phyloP scores from a whole-genome alignment of 331 rosid species.

The Telfairia occidentalis region DNA sequence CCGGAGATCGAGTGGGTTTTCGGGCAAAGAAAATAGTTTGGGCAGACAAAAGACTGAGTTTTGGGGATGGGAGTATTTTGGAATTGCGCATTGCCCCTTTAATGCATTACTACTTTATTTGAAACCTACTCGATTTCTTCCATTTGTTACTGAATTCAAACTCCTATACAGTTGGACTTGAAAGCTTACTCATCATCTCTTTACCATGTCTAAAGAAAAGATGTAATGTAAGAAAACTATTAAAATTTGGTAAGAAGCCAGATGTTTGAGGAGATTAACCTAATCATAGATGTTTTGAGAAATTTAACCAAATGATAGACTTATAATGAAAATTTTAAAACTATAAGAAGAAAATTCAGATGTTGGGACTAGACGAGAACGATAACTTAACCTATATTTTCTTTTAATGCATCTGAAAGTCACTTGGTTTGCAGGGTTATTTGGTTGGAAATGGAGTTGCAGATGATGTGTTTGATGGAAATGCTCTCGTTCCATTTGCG shows the following conservation, averaged over 20 bases:
- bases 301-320: too few relatives aligned
- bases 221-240: not conserved
- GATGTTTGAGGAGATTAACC: not conserved
- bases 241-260: not conserved
- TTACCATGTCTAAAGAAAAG: not conserved
- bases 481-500: conserved; percentile 63
- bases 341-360: too few relatives aligned
- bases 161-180: not conserved
- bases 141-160: not conserved
- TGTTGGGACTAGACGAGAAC: not conserved
- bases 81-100: not conserved
- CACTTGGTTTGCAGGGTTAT: conserved; percentile 56
- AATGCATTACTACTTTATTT: not conserved
- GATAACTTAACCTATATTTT: not conserved
- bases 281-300: too few relatives aligned
- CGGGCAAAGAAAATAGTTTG: not conserved
- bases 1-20: not conserved
- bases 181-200: not conserved
- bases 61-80: not conserved
- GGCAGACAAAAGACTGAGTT: not conserved
- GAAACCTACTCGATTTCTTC: not conserved
- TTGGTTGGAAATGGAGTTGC: conserved; percentile 92
- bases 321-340: too few relatives aligned
- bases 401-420: conserved; percentile 12
- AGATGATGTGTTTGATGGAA: conserved; percentile 64